Base-by-base conservation (phyloP, 306 rosid species). In the Medicago arabica region DNA sequence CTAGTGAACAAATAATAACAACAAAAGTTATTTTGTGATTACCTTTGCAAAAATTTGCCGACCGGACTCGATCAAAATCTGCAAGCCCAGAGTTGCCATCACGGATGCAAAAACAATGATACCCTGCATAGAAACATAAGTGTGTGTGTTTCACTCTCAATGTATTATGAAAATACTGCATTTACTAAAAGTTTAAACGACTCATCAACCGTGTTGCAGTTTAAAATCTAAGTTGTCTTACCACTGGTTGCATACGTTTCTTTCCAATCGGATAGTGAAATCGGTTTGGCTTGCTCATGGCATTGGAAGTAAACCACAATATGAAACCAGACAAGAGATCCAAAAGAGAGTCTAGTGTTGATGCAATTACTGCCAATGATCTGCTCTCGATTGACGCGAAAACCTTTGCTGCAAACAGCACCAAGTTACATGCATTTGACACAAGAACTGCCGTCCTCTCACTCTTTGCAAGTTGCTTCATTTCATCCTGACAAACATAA, bases 241-340 rank as follows among this genome's bases (percentile, higher is more conserved):
- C 97, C 93, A 92, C 83, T 59, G 97, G 93, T 55, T 92, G 96
- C 97, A 92, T 90, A 57, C 92, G 96, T 43, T 84, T 87, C 92
- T 92, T 92, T 80, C 97, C 97, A 60, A 92, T 92, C 68, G 97
- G 97, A 70, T 92, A 92, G 80, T 78, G 81, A 78, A 17, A 90
- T 7, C 74, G 90, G 82, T 92, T 92, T 1, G 96, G 90, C 12
- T 21, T 85, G 83, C 54, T 88, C 97, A 92, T 92, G 76, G 93
- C 83, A 76, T 85, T 0, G 14, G 96, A 76, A 54, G 97, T 92
- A 74, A 87, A 92, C 97, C 97, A 92, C 79, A 92, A 54, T 18
- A 92, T 92, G 81, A 90, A 90, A 23, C 97, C 97, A 9, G 97
- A 92, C 78, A 92, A 65, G 73, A 92, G 97, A 78, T 92, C 96